phyloP scores from a whole-genome alignment of 306 rosid species.

The Lathyrus tuberosus region DNA sequence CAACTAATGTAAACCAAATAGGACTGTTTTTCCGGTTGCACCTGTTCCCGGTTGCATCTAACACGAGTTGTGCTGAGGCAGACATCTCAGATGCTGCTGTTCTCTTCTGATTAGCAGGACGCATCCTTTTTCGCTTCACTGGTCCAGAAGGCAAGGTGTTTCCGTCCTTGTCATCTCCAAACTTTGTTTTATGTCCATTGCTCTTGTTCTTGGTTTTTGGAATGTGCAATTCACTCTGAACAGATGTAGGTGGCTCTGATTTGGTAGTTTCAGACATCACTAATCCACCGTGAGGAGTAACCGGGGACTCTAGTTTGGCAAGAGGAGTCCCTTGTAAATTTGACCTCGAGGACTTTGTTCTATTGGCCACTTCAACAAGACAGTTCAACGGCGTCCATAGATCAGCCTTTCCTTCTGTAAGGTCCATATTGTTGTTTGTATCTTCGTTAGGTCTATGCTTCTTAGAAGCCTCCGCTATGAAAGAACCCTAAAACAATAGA shows the following conservation, averaged over 20 bases:
- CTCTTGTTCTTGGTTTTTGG: slow-evolving; percentile 71
- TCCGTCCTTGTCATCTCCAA: slow-evolving; percentile 61
- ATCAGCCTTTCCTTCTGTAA: slow-evolving; percentile 79
- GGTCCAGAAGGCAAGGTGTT: slow-evolving; percentile 56
- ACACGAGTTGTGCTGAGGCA: slow-evolving; percentile 61
- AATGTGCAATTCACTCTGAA: slow-evolving; percentile 44
- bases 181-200: slow-evolving; percentile 55
- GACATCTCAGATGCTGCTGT: slow-evolving; percentile 57
- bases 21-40: slow-evolving; percentile 59
- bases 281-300: slow-evolving; percentile 50
- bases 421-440: slow-evolving; percentile 48
- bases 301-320: slow-evolving; percentile 61
- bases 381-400: slow-evolving; percentile 98
- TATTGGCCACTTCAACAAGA: slow-evolving; percentile 95
- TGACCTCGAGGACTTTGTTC: slow-evolving; percentile 84
- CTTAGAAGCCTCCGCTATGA: slow-evolving; percentile 62
- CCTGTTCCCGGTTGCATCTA: slow-evolving; percentile 60
- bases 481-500: slow-evolving; percentile 58
- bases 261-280: slow-evolving; percentile 53
- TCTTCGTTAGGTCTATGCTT: slow-evolving; percentile 51
- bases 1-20: slow-evolving; percentile 94
- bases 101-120: slow-evolving; percentile 64
- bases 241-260: slow-evolving; percentile 50
- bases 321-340: slow-evolving; percentile 56
- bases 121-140: slow-evolving; percentile 64